Evolutionary conservation across 2,329 filamentous ascomycete genomes (phyloP).

Genomic region (Thelonectria rubi): DNA sequence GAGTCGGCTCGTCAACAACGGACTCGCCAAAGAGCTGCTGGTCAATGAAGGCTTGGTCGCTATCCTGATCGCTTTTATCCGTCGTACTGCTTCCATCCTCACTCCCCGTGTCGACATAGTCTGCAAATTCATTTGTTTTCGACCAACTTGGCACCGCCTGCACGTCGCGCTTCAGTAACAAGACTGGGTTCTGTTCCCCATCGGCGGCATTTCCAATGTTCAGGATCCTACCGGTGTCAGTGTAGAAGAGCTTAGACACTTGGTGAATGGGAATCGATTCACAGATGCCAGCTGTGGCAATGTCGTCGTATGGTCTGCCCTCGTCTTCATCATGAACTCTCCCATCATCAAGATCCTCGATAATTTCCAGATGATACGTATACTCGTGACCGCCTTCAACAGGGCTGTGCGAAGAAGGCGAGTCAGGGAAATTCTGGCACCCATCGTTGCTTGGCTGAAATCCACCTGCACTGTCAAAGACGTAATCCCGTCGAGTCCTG

Average conservation of each 20-base stretch:
- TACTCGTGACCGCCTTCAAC: constrained; percentile 55
- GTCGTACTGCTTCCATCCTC: constrained; percentile 3
- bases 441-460: constrained; percentile 22
- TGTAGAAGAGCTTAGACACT: constrained; percentile 92
- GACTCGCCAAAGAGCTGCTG: constrained; percentile 52
- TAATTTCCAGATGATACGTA: constrained; percentile 80
- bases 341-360: constrained; percentile 78
- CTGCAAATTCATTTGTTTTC: constrained; percentile 12
- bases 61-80: constrained; percentile 33
- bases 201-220: constrained; percentile 72
- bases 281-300: constrained; percentile 57
- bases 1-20: background rate
- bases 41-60: constrained; percentile 57
- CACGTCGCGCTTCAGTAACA: constrained; percentile 47
- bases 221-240: constrained; percentile 87
- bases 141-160: constrained; percentile 21
- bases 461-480: constrained; percentile 35
- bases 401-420: constrained; percentile 11
- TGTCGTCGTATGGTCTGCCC: constrained; percentile 50
- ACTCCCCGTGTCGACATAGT: constrained; percentile 46
- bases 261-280: constrained; percentile 64
- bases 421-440: background rate
- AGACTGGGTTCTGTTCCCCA: constrained; percentile 51
- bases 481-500: constrained; percentile 63
- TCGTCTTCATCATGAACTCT: constrained; percentile 58